Base-by-base conservation (phyloP, 352 stramenopile species). In the Globisporangium acanthophoron region DNA sequence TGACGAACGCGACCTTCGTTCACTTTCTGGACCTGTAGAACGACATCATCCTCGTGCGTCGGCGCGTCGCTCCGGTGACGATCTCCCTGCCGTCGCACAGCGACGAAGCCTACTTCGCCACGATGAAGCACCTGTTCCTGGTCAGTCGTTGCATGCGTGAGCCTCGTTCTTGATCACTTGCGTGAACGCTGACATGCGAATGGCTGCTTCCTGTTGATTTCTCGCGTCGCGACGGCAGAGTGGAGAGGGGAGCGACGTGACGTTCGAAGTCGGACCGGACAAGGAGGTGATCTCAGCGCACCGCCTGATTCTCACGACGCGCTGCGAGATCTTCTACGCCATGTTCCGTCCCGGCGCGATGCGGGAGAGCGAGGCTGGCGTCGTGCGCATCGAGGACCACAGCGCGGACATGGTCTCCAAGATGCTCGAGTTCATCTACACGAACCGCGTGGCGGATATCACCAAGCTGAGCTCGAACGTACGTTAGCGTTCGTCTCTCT, bases 401-500 rank as follows among this genome's bases (percentile, higher is more conserved):
- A 81, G 76, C 3, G 67, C 74, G 6, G 81, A 93, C 15, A 96
- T 95, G 68, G 84, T 97, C 43, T 71, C 74, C 49, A 93, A 94
- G 74, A 95, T 97, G 80, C 79, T 97, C 46, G 89, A 97, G 73
- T 97, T 93, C 60, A 92, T 97, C 52, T 97, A 97, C 68, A 96
- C 89, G 3, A 96, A 97, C 66, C 74, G 79, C 12, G 81, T 97
- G 8, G 67, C 79, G 16, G 88, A 96, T 56, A 70, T 97, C 49
- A 48, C 48, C 55, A 90, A 89, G 59, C 71, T 92, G 39, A 85
- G 71, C 46, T 87, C 81, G 1, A 80, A 80, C 40, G 85, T 93
- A 70, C 43, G 78, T 76, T 18, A 29, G 24, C 18, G 24, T 27
- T 6, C 11, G 9, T 11, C 11, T 45, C 20, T 41, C 35, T 15